Evolutionary conservation across 345 rosid genomes (phyloP).

Genomic region (Corymbia maculata): DNA sequence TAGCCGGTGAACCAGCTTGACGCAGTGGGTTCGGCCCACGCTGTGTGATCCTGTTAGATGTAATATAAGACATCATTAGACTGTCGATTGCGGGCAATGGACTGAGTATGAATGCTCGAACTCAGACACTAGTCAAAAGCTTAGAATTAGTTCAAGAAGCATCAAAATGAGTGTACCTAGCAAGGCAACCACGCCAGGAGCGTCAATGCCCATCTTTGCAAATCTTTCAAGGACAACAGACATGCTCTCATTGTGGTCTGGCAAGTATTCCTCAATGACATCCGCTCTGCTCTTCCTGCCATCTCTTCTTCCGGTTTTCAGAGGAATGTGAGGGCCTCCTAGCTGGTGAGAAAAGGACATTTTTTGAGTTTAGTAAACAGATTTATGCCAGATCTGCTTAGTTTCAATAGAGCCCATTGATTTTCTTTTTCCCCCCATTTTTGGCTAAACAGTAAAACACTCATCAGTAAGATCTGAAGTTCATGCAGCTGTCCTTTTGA

Average conservation of each 20-base stretch:
- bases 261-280: constrained; percentile 64
- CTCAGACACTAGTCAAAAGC: not conserved
- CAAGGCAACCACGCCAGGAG: constrained; percentile 77
- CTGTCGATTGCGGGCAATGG: not conserved
- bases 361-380: not conserved
- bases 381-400: not conserved
- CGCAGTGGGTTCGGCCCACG: constrained; percentile 94
- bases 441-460: not conserved
- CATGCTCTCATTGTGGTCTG: constrained; percentile 92
- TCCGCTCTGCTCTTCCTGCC: constrained; percentile 85
- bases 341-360: constrained; percentile 24
- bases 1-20: constrained; percentile 79
- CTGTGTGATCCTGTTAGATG: constrained; percentile 65
- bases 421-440: not conserved
- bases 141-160: not conserved
- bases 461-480: not conserved
- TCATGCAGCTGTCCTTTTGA: not conserved
- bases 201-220: constrained; percentile 62
- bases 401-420: not conserved
- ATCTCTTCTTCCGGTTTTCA: constrained; percentile 92
- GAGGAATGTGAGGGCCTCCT: constrained; percentile 89
- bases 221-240: constrained; percentile 82
- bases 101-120: not conserved
- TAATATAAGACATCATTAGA: not conserved
- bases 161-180: constrained; percentile 19